Percentiles rank a stretch among this genome's conserved stretches.
These are phyloP conservation scores for Phytopythium mirpurense DNA, from an alignment of 352 stramenopile genomes.

Conservation along the genomic window DNA sequence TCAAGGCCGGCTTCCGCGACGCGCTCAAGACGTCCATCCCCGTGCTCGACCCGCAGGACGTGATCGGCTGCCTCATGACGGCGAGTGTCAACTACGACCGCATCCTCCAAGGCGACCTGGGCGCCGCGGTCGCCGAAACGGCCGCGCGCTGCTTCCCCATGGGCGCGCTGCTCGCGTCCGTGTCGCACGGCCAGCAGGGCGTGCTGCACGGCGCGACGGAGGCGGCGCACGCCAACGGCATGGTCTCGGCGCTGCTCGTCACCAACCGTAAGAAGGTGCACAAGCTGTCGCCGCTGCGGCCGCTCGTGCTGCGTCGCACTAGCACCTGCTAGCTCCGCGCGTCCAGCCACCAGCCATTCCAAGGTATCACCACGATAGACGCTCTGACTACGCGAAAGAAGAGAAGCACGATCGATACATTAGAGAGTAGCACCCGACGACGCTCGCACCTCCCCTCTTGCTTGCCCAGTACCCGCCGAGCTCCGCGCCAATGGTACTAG, in stretches of 20 bases:
- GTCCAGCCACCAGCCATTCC: too few species aligned
- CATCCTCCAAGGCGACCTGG: conserved; percentile 62
- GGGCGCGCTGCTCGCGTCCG: conserved; percentile 42
- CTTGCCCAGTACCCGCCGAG: too few species aligned
- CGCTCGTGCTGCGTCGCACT: conserved; percentile 45
- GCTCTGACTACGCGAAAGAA: too few species aligned
- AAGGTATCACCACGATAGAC: too few species aligned
- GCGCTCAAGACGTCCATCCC: conserved; percentile 48
- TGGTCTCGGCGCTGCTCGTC: conserved; percentile 70
- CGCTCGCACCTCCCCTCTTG: too few species aligned
- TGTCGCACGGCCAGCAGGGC: conserved; percentile 72
- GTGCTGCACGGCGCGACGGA: conserved; percentile 53
- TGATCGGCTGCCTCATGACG: conserved; percentile 66
- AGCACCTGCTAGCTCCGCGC: conserved; percentile 31
- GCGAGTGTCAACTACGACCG: conserved; percentile 65
- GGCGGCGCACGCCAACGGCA: conserved; percentile 67
- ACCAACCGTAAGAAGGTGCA: conserved; percentile 77
- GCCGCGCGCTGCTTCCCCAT: conserved; percentile 50
- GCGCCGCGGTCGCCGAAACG: conserved; percentile 38
- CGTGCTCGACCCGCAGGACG: conserved; percentile 42
- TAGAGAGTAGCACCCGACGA: too few species aligned
- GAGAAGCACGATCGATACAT: not conserved
- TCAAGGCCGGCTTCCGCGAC: conserved; percentile 45
- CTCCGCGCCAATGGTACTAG: too few species aligned
- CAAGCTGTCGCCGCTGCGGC: conserved; percentile 45